A percentile compares a stretch with the other conserved stretches of the same genome.
Evolutionary conservation across 1,284 basidiomycete genomes (phyloP).

Genomic region (Boletellus sp.): DNA sequence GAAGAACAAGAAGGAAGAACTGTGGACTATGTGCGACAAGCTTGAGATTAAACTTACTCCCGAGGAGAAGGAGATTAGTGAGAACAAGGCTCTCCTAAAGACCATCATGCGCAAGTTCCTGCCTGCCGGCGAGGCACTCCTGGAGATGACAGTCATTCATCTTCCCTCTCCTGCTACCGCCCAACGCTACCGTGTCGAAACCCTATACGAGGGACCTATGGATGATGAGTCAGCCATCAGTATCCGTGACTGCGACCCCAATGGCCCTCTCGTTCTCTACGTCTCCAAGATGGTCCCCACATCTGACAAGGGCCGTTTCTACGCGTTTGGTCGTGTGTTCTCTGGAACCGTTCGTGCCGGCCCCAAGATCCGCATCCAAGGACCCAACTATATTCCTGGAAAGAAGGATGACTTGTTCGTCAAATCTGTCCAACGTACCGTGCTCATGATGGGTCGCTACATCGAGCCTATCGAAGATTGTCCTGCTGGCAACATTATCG

Average conservation of each 20-base stretch:
- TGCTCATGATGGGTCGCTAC: slow-evolving; percentile 99
- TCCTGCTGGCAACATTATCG: slow-evolving; percentile 97
- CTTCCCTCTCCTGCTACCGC: slow-evolving; percentile 96
- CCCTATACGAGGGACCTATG: slow-evolving; percentile 99
- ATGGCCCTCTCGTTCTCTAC: slow-evolving; percentile 96
- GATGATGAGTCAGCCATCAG: slow-evolving; percentile 99
- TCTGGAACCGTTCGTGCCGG: slow-evolving; percentile 96
- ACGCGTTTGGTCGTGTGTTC: slow-evolving; percentile 99
- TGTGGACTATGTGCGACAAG: slow-evolving; percentile 88
- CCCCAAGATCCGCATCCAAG: slow-evolving; percentile 99
- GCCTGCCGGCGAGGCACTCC: slow-evolving; percentile 95
- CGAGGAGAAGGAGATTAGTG: slow-evolving; percentile 87
- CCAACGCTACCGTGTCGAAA: slow-evolving; percentile 98
- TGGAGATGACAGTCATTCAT: slow-evolving; percentile 99
- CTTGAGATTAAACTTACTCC: slow-evolving; percentile 89
- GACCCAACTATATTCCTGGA: slow-evolving; percentile 97
- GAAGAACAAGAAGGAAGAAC: slow-evolving; percentile 99
- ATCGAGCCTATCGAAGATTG: slow-evolving; percentile 99
- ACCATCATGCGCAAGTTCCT: slow-evolving; percentile 99
- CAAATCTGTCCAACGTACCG: slow-evolving; percentile 98
- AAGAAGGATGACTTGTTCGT: slow-evolving; percentile 99
- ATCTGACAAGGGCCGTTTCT: slow-evolving; percentile 99
- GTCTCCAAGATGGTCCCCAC: slow-evolving; percentile 99
- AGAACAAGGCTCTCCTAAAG: slow-evolving; percentile 97
- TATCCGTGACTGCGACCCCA: slow-evolving; percentile 98